Evolutionary conservation across 768 basidiomycete species (phyloP).

Genomic region (Pulveroboletus ravenelii): DNA sequence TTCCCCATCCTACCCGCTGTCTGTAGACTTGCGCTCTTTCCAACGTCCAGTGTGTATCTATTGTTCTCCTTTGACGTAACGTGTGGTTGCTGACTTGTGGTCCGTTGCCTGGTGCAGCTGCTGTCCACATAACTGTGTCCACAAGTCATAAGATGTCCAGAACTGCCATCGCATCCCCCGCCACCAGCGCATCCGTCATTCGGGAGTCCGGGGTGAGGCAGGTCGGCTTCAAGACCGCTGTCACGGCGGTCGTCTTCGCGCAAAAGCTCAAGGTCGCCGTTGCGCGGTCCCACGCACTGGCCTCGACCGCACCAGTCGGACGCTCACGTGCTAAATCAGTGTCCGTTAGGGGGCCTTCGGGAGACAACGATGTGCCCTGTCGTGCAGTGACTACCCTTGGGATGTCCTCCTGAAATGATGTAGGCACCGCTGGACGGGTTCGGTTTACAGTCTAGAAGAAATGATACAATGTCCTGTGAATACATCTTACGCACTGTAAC

Average conservation of each 20-base stretch:
- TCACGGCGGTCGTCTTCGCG: constrained; percentile 19
- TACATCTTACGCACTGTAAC: background rate
- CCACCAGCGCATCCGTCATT: background rate
- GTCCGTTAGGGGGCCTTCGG: background rate
- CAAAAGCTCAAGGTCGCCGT: constrained; percentile 20
- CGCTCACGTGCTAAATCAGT: constrained; percentile 6
- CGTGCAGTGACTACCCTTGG: background rate
- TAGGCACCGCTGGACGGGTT: too few species aligned
- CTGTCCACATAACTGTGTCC: background rate
- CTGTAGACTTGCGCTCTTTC: background rate
- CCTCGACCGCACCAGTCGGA: background rate
- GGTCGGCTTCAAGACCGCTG: constrained; percentile 22
- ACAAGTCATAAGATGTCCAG: background rate
- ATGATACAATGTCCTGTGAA: too few species aligned
- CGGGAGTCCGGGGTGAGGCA: constrained; percentile 2
- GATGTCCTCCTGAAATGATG: background rate
- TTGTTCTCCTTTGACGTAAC: background rate
- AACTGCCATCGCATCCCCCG: background rate
- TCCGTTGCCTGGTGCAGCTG: background rate
- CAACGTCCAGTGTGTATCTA: constrained; percentile 4
- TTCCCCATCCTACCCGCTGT: background rate
- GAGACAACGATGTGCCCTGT: background rate
- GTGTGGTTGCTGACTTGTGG: constrained; percentile 1
- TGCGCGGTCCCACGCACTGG: constrained; percentile 3
- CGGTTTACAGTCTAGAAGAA: too few species aligned